phyloP scores from a whole-genome alignment of 768 basidiomycete genomes.

The Mycena sanguinolenta region DNA sequence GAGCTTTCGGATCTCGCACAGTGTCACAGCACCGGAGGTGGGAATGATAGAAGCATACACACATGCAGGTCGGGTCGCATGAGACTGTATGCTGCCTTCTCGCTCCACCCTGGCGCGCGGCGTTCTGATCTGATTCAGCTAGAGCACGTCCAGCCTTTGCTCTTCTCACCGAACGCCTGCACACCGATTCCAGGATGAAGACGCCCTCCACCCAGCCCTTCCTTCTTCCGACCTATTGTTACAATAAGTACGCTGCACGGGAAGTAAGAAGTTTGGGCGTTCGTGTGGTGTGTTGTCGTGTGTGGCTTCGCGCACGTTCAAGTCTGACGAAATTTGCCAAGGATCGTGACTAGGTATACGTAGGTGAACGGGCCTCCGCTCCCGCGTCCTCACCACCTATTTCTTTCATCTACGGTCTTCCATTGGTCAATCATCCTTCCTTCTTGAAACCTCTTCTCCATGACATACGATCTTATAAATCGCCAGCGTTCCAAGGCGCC shows the following conservation, averaged over 20 bases:
- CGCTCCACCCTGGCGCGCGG: constrained; percentile 18
- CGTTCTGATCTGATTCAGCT: constrained; percentile 12
- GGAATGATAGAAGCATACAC: constrained; percentile 20
- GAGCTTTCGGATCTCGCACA: constrained; percentile 18
- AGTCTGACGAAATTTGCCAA: constrained; percentile 23
- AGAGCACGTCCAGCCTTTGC: constrained; percentile 26
- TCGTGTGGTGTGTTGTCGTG: constrained; percentile 17
- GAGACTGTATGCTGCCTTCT: constrained; percentile 18
- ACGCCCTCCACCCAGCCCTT: constrained; percentile 14
- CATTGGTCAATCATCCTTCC: constrained; percentile 23
- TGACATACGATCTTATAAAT: constrained; percentile 29
- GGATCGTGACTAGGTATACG: constrained; percentile 23
- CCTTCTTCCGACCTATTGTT: constrained; percentile 19
- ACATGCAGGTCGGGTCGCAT: constrained; percentile 19
- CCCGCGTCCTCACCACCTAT: constrained; percentile 13
- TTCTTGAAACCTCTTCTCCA: constrained; percentile 21
- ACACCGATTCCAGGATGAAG: constrained; percentile 22
- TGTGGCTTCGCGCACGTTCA: constrained; percentile 20
- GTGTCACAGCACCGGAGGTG: constrained; percentile 10
- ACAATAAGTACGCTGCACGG: constrained; percentile 24
- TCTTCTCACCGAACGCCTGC: constrained; percentile 21
- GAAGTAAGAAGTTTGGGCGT: constrained; percentile 23
- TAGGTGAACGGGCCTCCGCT: constrained; percentile 20
- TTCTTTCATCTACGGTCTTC: constrained; percentile 24
- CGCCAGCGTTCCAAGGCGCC: constrained; percentile 14